A percentile compares a stretch with the other conserved stretches of the same genome.
phyloP scores from a whole-genome alignment of 2,329 filamentous ascomycete species.

The Ceratocystiopsis minuta region DNA sequence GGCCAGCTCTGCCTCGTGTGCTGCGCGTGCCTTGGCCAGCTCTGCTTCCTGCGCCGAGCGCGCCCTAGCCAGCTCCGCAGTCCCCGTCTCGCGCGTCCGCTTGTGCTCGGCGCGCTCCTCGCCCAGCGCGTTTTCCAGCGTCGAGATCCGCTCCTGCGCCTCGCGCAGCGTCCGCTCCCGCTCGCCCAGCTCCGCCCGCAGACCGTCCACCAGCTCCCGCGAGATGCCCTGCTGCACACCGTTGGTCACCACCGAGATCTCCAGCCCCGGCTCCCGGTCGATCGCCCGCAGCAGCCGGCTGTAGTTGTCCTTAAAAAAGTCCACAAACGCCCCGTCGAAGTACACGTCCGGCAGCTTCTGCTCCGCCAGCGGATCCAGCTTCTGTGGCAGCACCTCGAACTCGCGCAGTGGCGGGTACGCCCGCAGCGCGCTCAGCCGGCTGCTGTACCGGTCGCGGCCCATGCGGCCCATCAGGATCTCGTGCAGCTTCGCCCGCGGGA shows the following conservation, averaged over 20 bases:
- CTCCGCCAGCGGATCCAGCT: slow-evolving; percentile 30
- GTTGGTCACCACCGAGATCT: slow-evolving; percentile 64
- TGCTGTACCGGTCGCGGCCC: slow-evolving; percentile 73
- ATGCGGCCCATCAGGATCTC: slow-evolving; percentile 59
- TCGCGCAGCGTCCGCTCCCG: slow-evolving; percentile 38
- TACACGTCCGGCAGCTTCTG: slow-evolving; percentile 57
- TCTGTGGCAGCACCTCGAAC: slow-evolving; percentile 72
- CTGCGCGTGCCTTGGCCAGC: slow-evolving; percentile 13
- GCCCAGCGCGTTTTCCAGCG: slow-evolving; percentile 37
- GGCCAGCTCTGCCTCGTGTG: too few relatives aligned
- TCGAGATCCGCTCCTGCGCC: slow-evolving; percentile 25
- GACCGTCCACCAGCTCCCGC: slow-evolving; percentile 75
- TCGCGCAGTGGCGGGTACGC: slow-evolving; percentile 66
- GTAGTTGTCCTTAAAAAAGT: slow-evolving; percentile 93
- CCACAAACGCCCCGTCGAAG: slow-evolving; percentile 73
- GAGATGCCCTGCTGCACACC: slow-evolving; percentile 79
- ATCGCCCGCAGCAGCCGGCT: slow-evolving; percentile 69
- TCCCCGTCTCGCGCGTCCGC: slow-evolving; percentile 40
- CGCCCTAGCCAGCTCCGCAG: slow-evolving; percentile 29
- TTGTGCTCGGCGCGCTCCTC: slow-evolving; percentile 60
- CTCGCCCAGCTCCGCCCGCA: slow-evolving; percentile 60
- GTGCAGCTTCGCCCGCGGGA: slow-evolving; percentile 65
- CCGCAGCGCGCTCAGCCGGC: slow-evolving; percentile 60
- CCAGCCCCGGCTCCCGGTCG: slow-evolving; percentile 76
- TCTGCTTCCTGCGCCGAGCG: too few relatives aligned